These are phyloP conservation scores for Inga leiocalycina DNA, from an alignment of 306 rosid species.

Conservation along the genomic window DNA sequence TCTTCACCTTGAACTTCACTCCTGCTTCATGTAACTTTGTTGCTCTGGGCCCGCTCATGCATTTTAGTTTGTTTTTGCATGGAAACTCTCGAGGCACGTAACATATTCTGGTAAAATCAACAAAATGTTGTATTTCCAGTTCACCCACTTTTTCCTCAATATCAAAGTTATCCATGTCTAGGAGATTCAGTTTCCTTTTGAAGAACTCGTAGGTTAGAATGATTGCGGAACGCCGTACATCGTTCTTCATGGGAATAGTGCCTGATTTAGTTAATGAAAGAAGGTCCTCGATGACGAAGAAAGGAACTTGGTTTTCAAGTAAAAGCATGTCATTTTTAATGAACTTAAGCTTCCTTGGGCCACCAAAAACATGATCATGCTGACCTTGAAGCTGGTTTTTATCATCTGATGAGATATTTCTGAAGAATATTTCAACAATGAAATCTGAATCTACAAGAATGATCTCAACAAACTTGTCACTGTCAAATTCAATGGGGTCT, in stretches of 20 bases:
- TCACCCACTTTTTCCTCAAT: background rate
- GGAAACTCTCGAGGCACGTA: background rate
- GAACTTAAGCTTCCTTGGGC: background rate
- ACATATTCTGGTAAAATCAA: background rate
- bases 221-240: background rate
- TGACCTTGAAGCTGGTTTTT: background rate
- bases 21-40: constrained; percentile 35
- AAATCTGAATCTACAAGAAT: constrained; percentile 7
- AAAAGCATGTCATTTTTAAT: background rate
- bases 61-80: background rate
- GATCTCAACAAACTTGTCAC: background rate
- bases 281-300: constrained; percentile 1
- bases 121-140: background rate
- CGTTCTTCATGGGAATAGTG: background rate
- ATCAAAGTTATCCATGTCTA: constrained; percentile 27
- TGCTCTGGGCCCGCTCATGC: background rate
- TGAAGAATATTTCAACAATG: background rate
- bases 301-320: constrained; percentile 26
- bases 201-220: constrained; percentile 9
- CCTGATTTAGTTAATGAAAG: background rate
- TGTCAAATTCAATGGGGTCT: background rate
- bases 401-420: background rate
- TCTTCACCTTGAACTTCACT: constrained; percentile 20
- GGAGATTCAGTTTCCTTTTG: background rate
- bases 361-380: background rate